These are phyloP conservation scores for Miamiensis avidus DNA, from an alignment of 169 alveolate species.

Conservation along the genomic window DNA sequence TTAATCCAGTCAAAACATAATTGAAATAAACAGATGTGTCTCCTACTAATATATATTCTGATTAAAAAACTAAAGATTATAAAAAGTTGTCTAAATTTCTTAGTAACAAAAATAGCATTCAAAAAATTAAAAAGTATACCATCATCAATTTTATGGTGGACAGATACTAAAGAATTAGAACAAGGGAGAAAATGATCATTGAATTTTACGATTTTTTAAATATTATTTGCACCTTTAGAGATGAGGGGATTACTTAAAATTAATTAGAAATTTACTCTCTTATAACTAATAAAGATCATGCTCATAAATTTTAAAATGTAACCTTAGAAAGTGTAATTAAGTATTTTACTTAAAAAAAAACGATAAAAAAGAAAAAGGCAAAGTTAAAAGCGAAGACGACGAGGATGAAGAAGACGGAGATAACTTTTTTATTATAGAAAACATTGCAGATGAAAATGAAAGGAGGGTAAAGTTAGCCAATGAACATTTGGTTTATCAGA, in stretches of 20 bases:
- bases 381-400: no score
- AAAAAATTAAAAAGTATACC: neutral
- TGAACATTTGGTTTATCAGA: no score
- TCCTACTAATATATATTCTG: no score
- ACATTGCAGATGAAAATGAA: no score
- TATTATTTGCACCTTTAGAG: neutral
- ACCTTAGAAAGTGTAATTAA: neutral
- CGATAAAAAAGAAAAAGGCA: no score
- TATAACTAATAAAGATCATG: neutral
- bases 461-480: no score
- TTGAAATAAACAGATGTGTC: neutral
- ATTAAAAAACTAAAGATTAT: neutral
- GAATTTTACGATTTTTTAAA: neutral
- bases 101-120: neutral
- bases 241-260: neutral
- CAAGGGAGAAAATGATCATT: neutral
- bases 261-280: neutral
- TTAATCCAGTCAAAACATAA: neutral
- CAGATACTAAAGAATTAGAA: neutral
- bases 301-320: neutral
- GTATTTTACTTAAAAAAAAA: no score
- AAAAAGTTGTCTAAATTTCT: neutral
- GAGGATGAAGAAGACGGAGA: neutral
- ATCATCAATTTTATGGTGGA: neutral
- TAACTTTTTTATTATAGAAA: no score